Base-by-base conservation (phyloP, 805 yeast genomes). In the Myxozyma lipomycoides region DNA sequence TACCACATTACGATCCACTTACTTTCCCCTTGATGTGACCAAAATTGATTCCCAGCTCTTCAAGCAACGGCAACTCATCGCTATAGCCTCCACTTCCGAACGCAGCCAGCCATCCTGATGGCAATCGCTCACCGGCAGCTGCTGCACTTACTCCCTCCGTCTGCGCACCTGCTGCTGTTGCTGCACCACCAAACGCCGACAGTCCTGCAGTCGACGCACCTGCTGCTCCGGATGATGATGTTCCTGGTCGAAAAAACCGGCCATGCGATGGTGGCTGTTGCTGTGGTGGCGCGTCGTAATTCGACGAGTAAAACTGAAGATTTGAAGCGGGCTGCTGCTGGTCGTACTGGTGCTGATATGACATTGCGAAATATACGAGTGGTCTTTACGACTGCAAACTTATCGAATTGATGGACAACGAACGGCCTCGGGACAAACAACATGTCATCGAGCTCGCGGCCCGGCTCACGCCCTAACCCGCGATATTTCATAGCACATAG, bases 21-120 rank as follows among this genome's bases (percentile, higher is more conserved):
- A 60, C 63, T 56, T 87, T 93, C 32, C 79, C 75, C 61, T 82
- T 79, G 58, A 93, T 91, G 64, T 91, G 97, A 37, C 76, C 77
- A 63, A 93, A 93, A 67, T 93, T 90, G 64, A 93, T 86, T 2
- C 98, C 98, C 23, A 93, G 69, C 65, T 93, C 98, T 65, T 93
- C 95, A 45, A 93, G 72, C 41, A 93, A 72, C 2, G 97, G 89
- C 0, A 95, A 90, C 67, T 93, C 98, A n/a, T 89, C 91, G 0
- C 96, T 82, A 64, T 93, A 93, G 0, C 98, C 98, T 0, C 84
- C 75, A 0, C 96, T 85, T 1, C 96, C 86, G 62, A 93, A 83
- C 0, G 98, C 98, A 3, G 96, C 95, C 3, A 95, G 67, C 42
- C 89, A 64, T 0, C 98, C 98, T 0, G 80, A 72, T 1, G 87